phyloP scores from a whole-genome alignment of 148 eudicot species.

The Oxyria digyna region DNA sequence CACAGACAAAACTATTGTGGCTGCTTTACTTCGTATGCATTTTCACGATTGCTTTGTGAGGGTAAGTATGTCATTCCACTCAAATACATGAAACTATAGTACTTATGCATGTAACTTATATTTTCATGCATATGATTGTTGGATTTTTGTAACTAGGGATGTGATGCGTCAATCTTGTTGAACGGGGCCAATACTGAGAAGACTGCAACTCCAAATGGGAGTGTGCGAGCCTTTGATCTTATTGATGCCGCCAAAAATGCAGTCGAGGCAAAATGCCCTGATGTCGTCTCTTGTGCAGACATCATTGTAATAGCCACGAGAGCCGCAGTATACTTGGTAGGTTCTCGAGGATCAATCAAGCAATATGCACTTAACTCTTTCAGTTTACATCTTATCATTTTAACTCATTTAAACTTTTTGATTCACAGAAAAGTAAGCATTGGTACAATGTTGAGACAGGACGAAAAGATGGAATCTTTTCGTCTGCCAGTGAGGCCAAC shows the following conservation, averaged over 20 bases:
- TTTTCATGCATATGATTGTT: not conserved
- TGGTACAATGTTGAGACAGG: not conserved
- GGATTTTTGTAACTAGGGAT: conserved; percentile 4
- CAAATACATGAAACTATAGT: not conserved
- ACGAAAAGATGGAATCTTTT: not conserved
- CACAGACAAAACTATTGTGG: not conserved
- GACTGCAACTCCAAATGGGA: conserved; percentile 7
- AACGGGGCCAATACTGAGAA: conserved; percentile 7
- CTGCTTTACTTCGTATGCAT: conserved; percentile 12
- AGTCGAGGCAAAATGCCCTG: conserved; percentile 4
- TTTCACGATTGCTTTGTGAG: conserved; percentile 13
- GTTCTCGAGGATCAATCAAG: too few species aligned
- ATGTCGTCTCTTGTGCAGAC: conserved; percentile 12
- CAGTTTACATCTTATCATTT: too few species aligned
- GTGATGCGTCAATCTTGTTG: conserved; percentile 11
- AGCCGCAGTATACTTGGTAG: conserved; percentile 1
- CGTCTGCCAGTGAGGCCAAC: not conserved
- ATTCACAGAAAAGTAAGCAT: not conserved
- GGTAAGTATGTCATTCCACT: not conserved
- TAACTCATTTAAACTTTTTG: not conserved
- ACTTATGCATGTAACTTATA: not conserved
- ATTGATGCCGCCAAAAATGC: conserved; percentile 3
- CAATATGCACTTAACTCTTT: too few species aligned
- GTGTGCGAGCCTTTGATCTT: conserved; percentile 1
- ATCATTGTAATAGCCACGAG: conserved; percentile 7